Evolutionary conservation across 768 basidiomycete genomes (phyloP).

Genomic region (Tulasnella sp.): DNA sequence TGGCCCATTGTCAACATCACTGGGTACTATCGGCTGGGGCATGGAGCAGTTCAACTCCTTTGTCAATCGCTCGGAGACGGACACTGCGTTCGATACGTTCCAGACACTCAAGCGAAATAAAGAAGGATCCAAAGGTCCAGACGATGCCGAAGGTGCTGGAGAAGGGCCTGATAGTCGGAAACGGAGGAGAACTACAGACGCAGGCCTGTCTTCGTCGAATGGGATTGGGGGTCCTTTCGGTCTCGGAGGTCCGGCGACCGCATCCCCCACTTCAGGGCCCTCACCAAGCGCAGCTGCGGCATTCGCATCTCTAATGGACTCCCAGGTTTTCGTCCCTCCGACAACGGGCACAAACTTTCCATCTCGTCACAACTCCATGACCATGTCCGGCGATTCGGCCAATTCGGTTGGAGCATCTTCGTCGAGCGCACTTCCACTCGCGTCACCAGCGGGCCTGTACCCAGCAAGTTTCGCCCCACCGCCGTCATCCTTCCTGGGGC

Average conservation of each 20-base stretch:
- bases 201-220: not conserved
- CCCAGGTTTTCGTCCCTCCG: not conserved
- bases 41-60: slow-evolving; percentile 72
- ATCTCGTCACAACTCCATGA: not conserved
- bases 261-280: slow-evolving; percentile 1
- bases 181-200: slow-evolving; percentile 18
- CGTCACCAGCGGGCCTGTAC: not conserved
- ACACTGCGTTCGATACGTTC: slow-evolving; percentile 89
- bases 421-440: not conserved
- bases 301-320: slow-evolving; percentile 2
- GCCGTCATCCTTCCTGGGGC: not conserved
- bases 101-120: slow-evolving; percentile 58
- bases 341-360: not conserved
- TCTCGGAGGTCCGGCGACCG: not conserved
- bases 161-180: slow-evolving; percentile 13
- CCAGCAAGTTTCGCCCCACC: not conserved
- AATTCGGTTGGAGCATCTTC: not conserved
- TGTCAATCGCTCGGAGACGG: slow-evolving; percentile 83
- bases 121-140: not conserved
- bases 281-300: not conserved
- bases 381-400: not conserved
- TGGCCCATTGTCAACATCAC: slow-evolving; percentile 50
- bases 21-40: slow-evolving; percentile 70
- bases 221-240: slow-evolving; percentile 11
- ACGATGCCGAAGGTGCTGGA: slow-evolving; percentile 16